Base-by-base conservation (phyloP, 805 yeast species). In the Blastobotrys peoriensis region DNA sequence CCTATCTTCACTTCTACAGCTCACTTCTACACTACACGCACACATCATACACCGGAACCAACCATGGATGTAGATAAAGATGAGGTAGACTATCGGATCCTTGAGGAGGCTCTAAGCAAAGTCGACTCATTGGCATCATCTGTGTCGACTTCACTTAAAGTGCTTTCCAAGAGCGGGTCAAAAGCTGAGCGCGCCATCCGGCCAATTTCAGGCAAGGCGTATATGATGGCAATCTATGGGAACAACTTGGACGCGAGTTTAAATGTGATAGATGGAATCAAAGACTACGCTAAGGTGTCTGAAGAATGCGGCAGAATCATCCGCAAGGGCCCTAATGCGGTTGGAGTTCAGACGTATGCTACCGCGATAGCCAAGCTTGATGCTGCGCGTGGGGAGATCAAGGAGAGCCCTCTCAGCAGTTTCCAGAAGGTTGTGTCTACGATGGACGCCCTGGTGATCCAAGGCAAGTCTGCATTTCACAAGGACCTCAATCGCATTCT, bases 341-440 rank as follows among this genome's bases (percentile, higher is more conserved):
- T 52, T 23, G 56, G 58, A 17, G 45, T 62, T 10, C 40, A 52
- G 20, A 50, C 43, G 28, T 53, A 56, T 44, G 37, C 55, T 13
- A 50, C 51, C n/a, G 50, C 59, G 5, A 45, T 63, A 16, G 30
- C 36, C 13, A 50, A 51, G 17, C 49, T 62, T 16, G 44, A 50
- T 27, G 43, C 40, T 3, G 61, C 63, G 2, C 47, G 53, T 16
- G 46, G 43, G 19, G 50, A 59, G 9, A 47, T 64, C 18, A 49
- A 49, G 9, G 47, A 49, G 8, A 51, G 62, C 13, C 45, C 56
- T n/a, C 48, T 61, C 22, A 40, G 43, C 17, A 45, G 43, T 13
- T 86, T 84, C 56, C 76, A 74, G 45, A 93, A 94, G 19, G 75
- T 87, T 3, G 66, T 78, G 36, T 75, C 76, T 25, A 80, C 79